phyloP scores from a whole-genome alignment of 139 green algal genomes.

The Chlamydomonas applanata region DNA sequence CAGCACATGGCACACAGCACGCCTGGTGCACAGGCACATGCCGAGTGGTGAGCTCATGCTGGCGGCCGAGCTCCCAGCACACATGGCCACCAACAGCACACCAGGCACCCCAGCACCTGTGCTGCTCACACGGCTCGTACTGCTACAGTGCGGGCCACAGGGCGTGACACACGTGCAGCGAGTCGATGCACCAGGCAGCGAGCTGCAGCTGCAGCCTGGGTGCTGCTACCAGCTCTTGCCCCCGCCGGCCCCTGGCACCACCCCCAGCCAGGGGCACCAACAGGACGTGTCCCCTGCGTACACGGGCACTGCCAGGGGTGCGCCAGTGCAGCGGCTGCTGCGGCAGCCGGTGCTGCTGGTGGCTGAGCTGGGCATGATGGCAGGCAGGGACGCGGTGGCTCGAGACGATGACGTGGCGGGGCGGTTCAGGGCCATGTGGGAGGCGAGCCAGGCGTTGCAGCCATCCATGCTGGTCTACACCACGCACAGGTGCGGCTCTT shows the following conservation, averaged over 20 bases:
- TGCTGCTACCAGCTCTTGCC: background rate
- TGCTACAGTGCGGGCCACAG: background rate
- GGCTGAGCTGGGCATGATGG: background rate
- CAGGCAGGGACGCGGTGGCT: background rate
- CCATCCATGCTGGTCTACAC: conserved; percentile 13
- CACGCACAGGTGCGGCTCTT: conserved; percentile 11
- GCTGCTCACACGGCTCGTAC: no score
- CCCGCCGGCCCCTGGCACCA: background rate
- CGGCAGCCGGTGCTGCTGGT: conserved; percentile 8
- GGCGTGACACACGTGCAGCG: background rate
- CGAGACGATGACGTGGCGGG: background rate
- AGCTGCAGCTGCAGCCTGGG: background rate
- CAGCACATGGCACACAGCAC: no score
- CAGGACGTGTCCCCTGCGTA: background rate
- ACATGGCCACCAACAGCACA: no score
- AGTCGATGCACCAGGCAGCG: background rate
- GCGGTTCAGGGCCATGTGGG: background rate
- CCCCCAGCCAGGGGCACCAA: background rate
- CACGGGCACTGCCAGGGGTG: no score
- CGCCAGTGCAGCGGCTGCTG: background rate
- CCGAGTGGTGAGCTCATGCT: no score
- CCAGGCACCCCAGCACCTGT: no score
- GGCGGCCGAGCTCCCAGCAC: no score
- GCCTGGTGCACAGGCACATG: no score
- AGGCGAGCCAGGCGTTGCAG: background rate